Evolutionary conservation across 257 asterid species (phyloP), one percentile per base, ranked within the genome.

Genomic region (Gynochthodes officinalis): DNA sequence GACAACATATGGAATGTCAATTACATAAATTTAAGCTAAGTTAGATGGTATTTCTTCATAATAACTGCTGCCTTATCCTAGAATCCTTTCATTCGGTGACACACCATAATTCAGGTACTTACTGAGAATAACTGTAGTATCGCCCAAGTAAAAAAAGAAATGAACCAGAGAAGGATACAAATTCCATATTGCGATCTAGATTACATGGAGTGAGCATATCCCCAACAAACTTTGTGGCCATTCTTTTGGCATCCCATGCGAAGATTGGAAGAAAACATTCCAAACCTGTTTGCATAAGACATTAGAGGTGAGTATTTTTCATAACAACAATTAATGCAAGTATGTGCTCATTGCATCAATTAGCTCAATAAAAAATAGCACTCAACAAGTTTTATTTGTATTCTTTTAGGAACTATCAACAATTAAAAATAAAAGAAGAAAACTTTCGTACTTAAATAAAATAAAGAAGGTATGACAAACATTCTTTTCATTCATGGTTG

Each of bases 51-150:
- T 43, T 28, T 37, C 30, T n/a, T 43, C 62, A 48, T n/a, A n/a
- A 2, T 18, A 15, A 15, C 3, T 7, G 14, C 35, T 28, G 43
- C 21, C 6, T 21, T 18, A 1, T 68, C 28, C 27, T 12, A n/a
- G n/a, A n/a, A 25, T 42, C 54, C 39, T 43, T 59, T 59, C 18
- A 4, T 73, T 28, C 7, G 42, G 7, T 4, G 10, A 64, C 37
- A 40, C 18, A 32, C 12, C 15, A 39, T 30, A 25, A 30, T 30
- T n/a, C 58, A 53, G 32, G 43, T 43, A 81, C 80, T 83, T 78
- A 83, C 87, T 11, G 85, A 83, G 70, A 83, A 81, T 65, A 81
- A 54, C 57, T 75, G 82, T 13, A 80, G 85, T 62, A 83, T 67
- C 64, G 81, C 77, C 85, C 81, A 78, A 25, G 79, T 64, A 44